Percentiles rank a stretch among this genome's conserved stretches.
phyloP scores from a whole-genome alignment of 345 rosid genomes.

The Ailanthus altissimus region DNA sequence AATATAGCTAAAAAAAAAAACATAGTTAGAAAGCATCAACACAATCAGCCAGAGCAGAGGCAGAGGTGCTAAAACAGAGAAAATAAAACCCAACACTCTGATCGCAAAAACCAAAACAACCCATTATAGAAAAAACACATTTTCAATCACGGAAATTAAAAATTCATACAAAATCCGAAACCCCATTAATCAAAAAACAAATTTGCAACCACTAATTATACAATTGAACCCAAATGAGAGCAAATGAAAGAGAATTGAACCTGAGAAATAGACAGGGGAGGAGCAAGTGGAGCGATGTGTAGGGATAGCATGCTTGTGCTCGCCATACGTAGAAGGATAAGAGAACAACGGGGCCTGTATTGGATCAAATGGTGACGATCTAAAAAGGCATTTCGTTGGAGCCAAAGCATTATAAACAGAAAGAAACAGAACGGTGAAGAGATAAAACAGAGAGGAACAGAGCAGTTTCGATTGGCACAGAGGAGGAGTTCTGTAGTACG shows the following conservation, averaged over 20 bases:
- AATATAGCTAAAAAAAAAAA: background rate
- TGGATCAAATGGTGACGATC: conserved; percentile 82
- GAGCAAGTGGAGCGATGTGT: conserved; percentile 73
- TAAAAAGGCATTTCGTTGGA: conserved; percentile 66
- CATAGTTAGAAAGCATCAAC: background rate
- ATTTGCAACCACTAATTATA: background rate
- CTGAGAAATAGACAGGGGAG: conserved; percentile 68
- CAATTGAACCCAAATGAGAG: background rate
- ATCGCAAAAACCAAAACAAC: background rate
- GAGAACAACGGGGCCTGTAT: conserved; percentile 68
- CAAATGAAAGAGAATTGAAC: conserved; percentile 26
- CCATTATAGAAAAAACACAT: background rate
- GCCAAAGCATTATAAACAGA: conserved; percentile 57
- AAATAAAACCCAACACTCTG: background rate
- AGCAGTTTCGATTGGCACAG: conserved; percentile 75
- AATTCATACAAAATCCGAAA: no score
- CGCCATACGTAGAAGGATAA: conserved; percentile 76
- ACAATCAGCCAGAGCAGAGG: no score
- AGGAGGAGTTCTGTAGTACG: conserved; percentile 40
- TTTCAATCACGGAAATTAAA: background rate
- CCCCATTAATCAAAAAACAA: background rate
- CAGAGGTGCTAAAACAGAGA: background rate
- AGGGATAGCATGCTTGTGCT: conserved; percentile 77
- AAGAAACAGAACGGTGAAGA: conserved; percentile 56
- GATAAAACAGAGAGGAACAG: conserved; percentile 69